Conservation (phyloP, 2,329 filamentous ascomycete genomes). For the Pezicula carpinea region DNA sequence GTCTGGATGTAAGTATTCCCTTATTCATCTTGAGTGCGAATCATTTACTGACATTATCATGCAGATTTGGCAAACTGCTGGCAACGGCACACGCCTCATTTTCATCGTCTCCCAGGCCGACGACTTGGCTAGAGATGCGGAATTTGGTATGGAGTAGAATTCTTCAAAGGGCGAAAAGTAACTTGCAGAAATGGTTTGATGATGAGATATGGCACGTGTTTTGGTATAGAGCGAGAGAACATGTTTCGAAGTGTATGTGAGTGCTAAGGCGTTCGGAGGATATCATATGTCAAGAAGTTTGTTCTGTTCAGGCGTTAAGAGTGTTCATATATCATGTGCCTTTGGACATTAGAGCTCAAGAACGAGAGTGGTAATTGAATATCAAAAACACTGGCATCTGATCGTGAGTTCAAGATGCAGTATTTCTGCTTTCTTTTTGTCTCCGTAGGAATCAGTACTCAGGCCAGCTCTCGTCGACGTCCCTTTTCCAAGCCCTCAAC, state of each 20-base stretch:
- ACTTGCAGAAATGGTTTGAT: conserved; percentile 16
- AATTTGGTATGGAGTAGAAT: conserved; percentile 5
- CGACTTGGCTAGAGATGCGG: conserved; percentile 24
- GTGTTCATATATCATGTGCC: too few species aligned
- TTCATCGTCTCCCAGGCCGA: conserved; percentile 61
- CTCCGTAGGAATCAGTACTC: conserved; percentile 46
- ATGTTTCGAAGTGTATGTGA: too few species aligned
- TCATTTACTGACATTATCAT: conserved; percentile 32
- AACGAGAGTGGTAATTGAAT: too few species aligned
- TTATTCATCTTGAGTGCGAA: not conserved
- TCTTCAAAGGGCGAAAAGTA: too few species aligned
- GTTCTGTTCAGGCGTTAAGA: too few species aligned
- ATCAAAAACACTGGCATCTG: too few species aligned
- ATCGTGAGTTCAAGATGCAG: not conserved
- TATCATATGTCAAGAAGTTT: too few species aligned
- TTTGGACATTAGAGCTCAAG: too few species aligned
- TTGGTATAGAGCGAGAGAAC: too few species aligned
- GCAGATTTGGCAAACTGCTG: conserved; percentile 75
- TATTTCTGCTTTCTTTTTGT: not conserved
- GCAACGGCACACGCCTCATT: conserved; percentile 64
- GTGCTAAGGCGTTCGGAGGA: too few species aligned
- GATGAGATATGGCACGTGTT: not conserved
- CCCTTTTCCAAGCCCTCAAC: conserved; percentile 65
- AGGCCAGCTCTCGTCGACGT: conserved; percentile 57
- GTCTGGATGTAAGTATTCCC: conserved; percentile 71